A percentile compares a stretch with the other conserved stretches of the same genome.
phyloP scores from a whole-genome alignment of 1,139 yeast genomes.

The Hanseniaspora sp. region DNA sequence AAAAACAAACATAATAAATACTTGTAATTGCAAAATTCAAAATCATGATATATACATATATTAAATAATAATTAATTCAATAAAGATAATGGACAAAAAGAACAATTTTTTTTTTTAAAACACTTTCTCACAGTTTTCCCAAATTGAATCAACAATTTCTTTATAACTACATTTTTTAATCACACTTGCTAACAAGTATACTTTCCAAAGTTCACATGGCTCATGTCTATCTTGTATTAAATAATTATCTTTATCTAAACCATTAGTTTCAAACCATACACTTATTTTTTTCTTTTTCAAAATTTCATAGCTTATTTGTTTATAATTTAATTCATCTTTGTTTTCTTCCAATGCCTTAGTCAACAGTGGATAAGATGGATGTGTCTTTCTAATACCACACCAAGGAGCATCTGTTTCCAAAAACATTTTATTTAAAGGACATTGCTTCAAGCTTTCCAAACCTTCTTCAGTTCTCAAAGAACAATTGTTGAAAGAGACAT shows the following conservation, averaged over 20 bases:
- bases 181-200: slow-evolving; percentile 4
- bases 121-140: slow-evolving; percentile 6
- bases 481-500: slow-evolving; percentile 83
- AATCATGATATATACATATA: too few species aligned
- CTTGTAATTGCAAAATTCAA: too few species aligned
- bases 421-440: slow-evolving; percentile 61
- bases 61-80: not conserved
- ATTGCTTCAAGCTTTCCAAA: slow-evolving; percentile 47
- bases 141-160: slow-evolving; percentile 3
- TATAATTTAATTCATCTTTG: not conserved
- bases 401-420: slow-evolving; percentile 97
- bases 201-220: slow-evolving; percentile 13
- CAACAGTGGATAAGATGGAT: slow-evolving; percentile 42
- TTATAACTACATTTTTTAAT: slow-evolving; percentile 5
- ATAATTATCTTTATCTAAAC: slow-evolving; percentile 5
- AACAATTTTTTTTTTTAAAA: not conserved
- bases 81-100: too few species aligned
- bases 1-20: too few species aligned
- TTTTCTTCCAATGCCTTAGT: not conserved
- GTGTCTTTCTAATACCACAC: slow-evolving; percentile 86
- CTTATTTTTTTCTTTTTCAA: slow-evolving; percentile 7
- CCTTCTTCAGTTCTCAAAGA: slow-evolving; percentile 72
- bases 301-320: not conserved
- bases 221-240: slow-evolving; percentile 12
- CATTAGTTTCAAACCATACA: slow-evolving; percentile 18